Evolutionary conservation across 2,329 filamentous ascomycete genomes (phyloP).

Genomic region (Penicillium sp.): DNA sequence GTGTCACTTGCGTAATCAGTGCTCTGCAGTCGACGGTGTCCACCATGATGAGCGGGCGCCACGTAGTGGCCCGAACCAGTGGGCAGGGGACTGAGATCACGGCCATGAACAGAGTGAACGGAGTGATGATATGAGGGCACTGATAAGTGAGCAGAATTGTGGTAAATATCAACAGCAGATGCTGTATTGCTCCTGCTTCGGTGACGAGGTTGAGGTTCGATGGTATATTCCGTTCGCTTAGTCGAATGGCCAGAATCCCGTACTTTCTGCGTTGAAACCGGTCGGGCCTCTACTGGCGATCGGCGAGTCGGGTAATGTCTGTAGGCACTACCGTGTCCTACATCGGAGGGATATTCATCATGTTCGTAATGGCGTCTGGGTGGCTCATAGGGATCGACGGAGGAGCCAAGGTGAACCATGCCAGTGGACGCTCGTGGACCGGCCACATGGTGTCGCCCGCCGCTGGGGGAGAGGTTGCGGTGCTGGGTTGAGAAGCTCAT

Average conservation of each 20-base stretch:
- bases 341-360: slow-evolving; percentile 34
- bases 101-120: slow-evolving; percentile 29
- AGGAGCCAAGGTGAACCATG: slow-evolving; percentile 36
- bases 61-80: slow-evolving; percentile 36
- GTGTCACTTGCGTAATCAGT: slow-evolving; percentile 40
- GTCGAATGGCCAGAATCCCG: slow-evolving; percentile 31
- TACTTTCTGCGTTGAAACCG: slow-evolving; percentile 34
- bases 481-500: slow-evolving; percentile 35
- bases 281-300: slow-evolving; percentile 34
- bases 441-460: slow-evolving; percentile 28
- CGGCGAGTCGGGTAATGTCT: slow-evolving; percentile 27
- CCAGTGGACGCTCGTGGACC: slow-evolving; percentile 46
- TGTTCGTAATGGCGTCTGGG: slow-evolving; percentile 30
- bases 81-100: slow-evolving; percentile 34
- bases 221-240: slow-evolving; percentile 39
- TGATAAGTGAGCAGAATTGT: slow-evolving; percentile 27
- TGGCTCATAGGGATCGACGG: slow-evolving; percentile 36
- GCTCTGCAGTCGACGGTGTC: slow-evolving; percentile 30
- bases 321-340: slow-evolving; percentile 28
- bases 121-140: slow-evolving; percentile 32
- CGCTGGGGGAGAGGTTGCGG: slow-evolving; percentile 37
- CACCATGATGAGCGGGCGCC: slow-evolving; percentile 29
- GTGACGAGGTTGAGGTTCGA: slow-evolving; percentile 33
- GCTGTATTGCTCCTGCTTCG: slow-evolving; percentile 40
- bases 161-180: slow-evolving; percentile 29